These are phyloP conservation scores for Fistulinella staudtii DNA, from an alignment of 1,284 basidiomycete genomes.

Conservation along the genomic window DNA sequence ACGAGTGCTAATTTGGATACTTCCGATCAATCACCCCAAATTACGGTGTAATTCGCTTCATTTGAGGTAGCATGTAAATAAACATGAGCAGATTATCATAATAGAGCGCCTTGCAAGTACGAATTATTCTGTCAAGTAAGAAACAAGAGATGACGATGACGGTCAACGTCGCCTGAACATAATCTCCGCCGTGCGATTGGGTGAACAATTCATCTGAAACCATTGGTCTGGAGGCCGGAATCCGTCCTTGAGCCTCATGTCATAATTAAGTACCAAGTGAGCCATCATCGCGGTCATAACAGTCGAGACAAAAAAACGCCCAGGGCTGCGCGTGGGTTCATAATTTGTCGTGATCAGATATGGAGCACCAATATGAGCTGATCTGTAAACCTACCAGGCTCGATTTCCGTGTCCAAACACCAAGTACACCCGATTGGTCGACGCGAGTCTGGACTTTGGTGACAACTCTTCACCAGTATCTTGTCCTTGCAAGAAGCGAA, in stretches of 20 bases:
- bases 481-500: constrained; percentile 34
- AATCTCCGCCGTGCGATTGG: constrained; percentile 29
- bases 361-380: background rate
- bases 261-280: constrained; percentile 36
- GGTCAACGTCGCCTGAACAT: constrained; percentile 29
- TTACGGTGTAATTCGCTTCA: constrained; percentile 7
- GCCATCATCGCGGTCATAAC: constrained; percentile 36
- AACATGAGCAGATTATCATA: constrained; percentile 11
- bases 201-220: constrained; percentile 34
- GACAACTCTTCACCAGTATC: constrained; percentile 14
- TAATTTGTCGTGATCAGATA: constrained; percentile 2
- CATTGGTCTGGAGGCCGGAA: constrained; percentile 36
- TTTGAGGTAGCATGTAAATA: constrained; percentile 6
- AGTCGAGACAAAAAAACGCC: constrained; percentile 37
- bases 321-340: constrained; percentile 30
- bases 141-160: constrained; percentile 8
- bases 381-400: constrained; percentile 37
- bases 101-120: too few species aligned
- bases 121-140: constrained; percentile 10
- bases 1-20: constrained; percentile 2
- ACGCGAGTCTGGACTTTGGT: constrained; percentile 27
- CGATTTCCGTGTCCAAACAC: constrained; percentile 42
- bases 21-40: constrained; percentile 16
- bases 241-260: constrained; percentile 35
- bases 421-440: constrained; percentile 34